Evolutionary conservation across 73 alveolate species (phyloP).

Genomic region (Paramecium pentaurelia): DNA sequence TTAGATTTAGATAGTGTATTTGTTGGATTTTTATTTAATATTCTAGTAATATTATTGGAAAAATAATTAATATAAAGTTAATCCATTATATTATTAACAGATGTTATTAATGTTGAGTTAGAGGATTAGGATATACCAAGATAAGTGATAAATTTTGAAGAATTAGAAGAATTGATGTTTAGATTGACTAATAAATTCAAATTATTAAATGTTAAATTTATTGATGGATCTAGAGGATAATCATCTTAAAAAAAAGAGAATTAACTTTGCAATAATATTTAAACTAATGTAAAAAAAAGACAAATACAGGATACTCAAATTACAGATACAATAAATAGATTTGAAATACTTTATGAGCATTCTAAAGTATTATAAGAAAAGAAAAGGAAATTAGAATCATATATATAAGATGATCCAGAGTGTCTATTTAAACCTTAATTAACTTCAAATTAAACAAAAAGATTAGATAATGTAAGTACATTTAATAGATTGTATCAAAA

Average conservation of each 20-base stretch:
- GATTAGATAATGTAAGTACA: not conserved
- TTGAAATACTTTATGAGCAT: constrained; percentile 22
- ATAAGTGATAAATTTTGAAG: not conserved
- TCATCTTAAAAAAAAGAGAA: not conserved
- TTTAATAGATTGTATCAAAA: constrained; percentile 16
- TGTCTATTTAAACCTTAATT: not conserved
- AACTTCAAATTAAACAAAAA: not conserved
- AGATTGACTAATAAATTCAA: not conserved
- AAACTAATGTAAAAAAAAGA: not conserved
- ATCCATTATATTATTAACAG: not conserved
- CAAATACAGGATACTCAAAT: not conserved
- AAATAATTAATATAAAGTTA: not conserved
- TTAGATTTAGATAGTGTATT: not conserved
- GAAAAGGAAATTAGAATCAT: not conserved
- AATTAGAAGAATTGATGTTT: not conserved
- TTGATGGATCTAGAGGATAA: not conserved
- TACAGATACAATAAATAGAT: not conserved
- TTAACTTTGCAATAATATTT: not conserved
- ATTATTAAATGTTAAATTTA: not conserved
- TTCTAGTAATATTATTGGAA: not conserved
- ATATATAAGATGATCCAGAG: constrained; percentile 1
- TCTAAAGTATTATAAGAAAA: not conserved
- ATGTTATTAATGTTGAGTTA: not conserved
- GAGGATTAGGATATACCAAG: not conserved
- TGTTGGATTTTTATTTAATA: not conserved